Evolutionary conservation across 2,329 filamentous ascomycete species (phyloP), one percentile per base, ranked within the genome.

Genomic region (Chlorencoelia australis): DNA sequence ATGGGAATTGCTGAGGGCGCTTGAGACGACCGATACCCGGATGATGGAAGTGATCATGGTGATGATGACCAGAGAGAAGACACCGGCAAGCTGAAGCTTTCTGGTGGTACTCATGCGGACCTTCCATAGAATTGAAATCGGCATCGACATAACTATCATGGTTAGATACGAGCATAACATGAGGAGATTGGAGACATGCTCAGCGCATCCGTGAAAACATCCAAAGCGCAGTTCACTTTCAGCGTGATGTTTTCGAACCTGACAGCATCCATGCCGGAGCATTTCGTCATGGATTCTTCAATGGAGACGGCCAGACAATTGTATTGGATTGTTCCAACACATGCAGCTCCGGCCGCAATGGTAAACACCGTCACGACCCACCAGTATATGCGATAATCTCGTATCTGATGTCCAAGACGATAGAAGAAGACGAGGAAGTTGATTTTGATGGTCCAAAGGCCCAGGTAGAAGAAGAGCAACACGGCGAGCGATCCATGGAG

Each of bases 31-130:
- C 2, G 24, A 13, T 3, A 14, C n/a, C 5, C 32, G 32, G 10
- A 35, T 10, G 11, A 35, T 35, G 5, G 32, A 13, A 3, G 28
- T 19, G 7, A 28, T 35, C 2, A 35, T 27, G 2, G 22, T 20
- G 11, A 35, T 18, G 10, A 35, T 18, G n/a, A 17, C 22, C 6
- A 35, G 24, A 11, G 32, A 35, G 11, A 35, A 35, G n/a, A 35
- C 14, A 20, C 9, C 17, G n/a, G 16, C 9, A 15, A 31, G 18
- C 4, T 9, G 15, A 10, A 35, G 11, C 9, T 20, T 35, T 14
- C 10, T 11, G 3, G 18, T 27, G n/a, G 15, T 17, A 2, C 15
- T 19, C 3, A 35, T 9, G 5, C 24, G 20, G n/a, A 27, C 13
- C 11, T 26, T 14, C 32, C 32, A 35, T 8, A 35, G 10, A 10